A percentile compares a stretch with the other conserved stretches of the same genome.
Evolutionary conservation across 805 yeast species (phyloP).

Genomic region (Hyphopichia homilentoma): DNA sequence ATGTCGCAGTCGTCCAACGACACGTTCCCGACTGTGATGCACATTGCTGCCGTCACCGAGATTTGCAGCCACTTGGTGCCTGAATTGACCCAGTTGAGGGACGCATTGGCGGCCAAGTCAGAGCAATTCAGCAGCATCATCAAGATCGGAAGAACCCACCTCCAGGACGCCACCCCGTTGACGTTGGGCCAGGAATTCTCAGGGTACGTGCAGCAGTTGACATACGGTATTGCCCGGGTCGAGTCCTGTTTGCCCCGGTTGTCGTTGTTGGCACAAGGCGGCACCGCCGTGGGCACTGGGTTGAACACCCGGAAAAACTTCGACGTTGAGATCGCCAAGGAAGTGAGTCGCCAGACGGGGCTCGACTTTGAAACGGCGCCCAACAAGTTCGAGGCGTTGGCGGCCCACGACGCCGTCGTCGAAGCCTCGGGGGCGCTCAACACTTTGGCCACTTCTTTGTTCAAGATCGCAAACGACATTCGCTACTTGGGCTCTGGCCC

Average conservation of each 20-base stretch:
- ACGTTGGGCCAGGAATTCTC: constrained; percentile 38
- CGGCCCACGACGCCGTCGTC: constrained; percentile 38
- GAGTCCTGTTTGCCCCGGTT: constrained; percentile 31
- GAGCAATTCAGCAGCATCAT: constrained; percentile 31
- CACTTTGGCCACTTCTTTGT: constrained; percentile 35
- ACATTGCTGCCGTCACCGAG: constrained; percentile 38
- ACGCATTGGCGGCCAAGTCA: constrained; percentile 25
- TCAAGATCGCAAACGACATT: constrained; percentile 38
- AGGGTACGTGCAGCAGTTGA: constrained; percentile 36
- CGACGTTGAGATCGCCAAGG: constrained; percentile 31
- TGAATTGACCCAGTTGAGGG: constrained; percentile 29
- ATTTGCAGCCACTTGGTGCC: constrained; percentile 27
- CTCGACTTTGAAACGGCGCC: constrained; percentile 34
- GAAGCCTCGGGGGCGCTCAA: constrained; percentile 39
- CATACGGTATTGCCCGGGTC: constrained; percentile 31
- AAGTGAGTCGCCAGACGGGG: constrained; percentile 31
- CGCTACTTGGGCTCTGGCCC: constrained; percentile 40
- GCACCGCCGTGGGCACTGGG: constrained; percentile 42
- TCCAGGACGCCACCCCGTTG: constrained; percentile 40
- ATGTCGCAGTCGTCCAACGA: constrained; percentile 39
- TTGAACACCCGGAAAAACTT: constrained; percentile 35
- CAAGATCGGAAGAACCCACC: constrained; percentile 39
- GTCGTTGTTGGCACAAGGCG: constrained; percentile 36
- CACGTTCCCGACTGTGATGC: constrained; percentile 41
- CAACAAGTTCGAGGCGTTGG: constrained; percentile 39